Evolutionary conservation across 1,284 basidiomycete genomes (phyloP), one percentile per base, ranked within the genome.

Genomic region (Fomitopsis pinicola): DNA sequence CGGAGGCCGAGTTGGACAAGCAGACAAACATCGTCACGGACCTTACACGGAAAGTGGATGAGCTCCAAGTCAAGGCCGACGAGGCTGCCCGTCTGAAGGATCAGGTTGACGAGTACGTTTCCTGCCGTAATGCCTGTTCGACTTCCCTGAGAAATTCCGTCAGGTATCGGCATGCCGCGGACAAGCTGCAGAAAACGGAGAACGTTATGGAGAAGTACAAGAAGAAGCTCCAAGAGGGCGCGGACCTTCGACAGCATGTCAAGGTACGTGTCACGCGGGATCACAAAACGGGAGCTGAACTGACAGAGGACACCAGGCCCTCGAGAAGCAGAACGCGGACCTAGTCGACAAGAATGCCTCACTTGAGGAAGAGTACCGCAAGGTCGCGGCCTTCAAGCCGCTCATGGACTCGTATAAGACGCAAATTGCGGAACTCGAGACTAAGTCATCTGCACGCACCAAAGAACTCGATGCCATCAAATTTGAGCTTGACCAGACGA

Each of bases 141-240:
- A 17, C 59, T 19, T 64, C 68, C 12, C 17, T 14, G 19, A 36
- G n/a, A 28, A 19, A 38, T 17, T 12, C 52, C 42, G 52, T 6
- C 55, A 95, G 93, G 71, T 91, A 91, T 68, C 89, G 90, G 26
- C 95, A 97, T 75, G 89, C 93, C 4, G 91, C 92, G 3, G 97
- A 98, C 68, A 92, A 89, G 64, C 78, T 95, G 38, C 90, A 94
- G 70, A 98, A 97, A 80, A 92, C 89, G 6, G 97, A 98, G 74
- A 97, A 97, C 69, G 95, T 97, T 38, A 94, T 98, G 83, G 95
- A 98, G 75, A 99, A 98, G 75, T 97, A 98, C 78, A 97, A 97
- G 80, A 97, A 95, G 82, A 98, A 98, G 77, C 82, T 98, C 4
- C 97, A 98, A 69, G 97, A 98, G 72, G 87, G 90, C 4, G 93